A percentile compares a stretch with the other conserved stretches of the same genome.
Evolutionary conservation across 2,329 filamentous ascomycete genomes (phyloP).

Genomic region (Calonectria pauciramosa): DNA sequence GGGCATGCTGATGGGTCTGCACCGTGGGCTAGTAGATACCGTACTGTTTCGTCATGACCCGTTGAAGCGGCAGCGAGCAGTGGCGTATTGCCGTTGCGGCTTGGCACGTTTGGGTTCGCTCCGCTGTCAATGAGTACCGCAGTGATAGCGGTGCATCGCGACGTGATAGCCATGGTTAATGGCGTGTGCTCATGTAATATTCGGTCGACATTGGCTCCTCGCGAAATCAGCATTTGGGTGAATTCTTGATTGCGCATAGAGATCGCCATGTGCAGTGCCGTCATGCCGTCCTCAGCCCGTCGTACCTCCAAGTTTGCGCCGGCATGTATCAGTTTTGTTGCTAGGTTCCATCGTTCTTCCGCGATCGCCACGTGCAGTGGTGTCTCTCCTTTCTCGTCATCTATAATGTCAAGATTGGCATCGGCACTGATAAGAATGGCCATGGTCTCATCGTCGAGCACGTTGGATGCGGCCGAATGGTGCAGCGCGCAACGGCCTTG

Average conservation of each 20-base stretch:
- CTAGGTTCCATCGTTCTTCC: conserved; percentile 40
- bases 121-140: conserved; percentile 44
- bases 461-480: conserved; percentile 45
- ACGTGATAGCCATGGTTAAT: conserved; percentile 45
- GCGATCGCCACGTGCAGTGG: conserved; percentile 44
- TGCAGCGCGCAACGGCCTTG: conserved; percentile 44
- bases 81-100: conserved; percentile 46
- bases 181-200: conserved; percentile 45
- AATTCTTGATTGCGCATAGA: conserved; percentile 46
- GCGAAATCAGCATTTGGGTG: conserved; percentile 43
- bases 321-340: conserved; percentile 43
- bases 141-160: conserved; percentile 43
- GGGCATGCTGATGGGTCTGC: conserved; percentile 40
- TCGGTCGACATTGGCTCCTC: conserved; percentile 44
- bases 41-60: conserved; percentile 46
- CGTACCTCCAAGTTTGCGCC: conserved; percentile 45
- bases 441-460: conserved; percentile 45
- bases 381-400: conserved; percentile 44
- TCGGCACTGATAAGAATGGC: conserved; percentile 40
- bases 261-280: conserved; percentile 45
- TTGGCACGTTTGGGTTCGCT: conserved; percentile 42
- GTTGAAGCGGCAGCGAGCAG: conserved; percentile 44
- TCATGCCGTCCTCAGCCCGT: conserved; percentile 41
- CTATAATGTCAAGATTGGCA: conserved; percentile 40
- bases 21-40: conserved; percentile 44